Evolutionary conservation across 305 asterid genomes (phyloP), one percentile per base, ranked within the genome.

Genomic region (Rubia balearica): DNA sequence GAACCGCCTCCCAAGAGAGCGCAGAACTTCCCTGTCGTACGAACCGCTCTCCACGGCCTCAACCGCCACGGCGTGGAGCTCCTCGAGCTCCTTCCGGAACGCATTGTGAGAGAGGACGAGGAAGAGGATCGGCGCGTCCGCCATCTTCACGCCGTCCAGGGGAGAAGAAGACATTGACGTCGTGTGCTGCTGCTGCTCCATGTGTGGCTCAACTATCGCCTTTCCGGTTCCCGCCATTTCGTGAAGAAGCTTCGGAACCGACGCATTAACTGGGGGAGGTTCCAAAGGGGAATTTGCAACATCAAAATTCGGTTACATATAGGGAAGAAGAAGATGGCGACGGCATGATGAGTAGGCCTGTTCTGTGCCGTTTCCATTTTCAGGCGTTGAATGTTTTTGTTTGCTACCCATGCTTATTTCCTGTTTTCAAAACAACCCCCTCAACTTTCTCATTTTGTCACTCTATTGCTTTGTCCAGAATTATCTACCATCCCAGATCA

Each of bases 41-140:
- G 65, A 73, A 43, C 77, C 84, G 45, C 22, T 65, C 67, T 78
- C 83, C 36, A 78, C 82, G 1, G 86, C 88, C 81, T 83, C 96
- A 79, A 80, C 81, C 69, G 86, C 96, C 55, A 73, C 61, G 40
- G 79, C 77, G 73, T 80, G 85, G 27, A 92, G 78, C 45, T 80
- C 80, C 17, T 78, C 85, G n/a, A 92, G 86, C 85, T 92, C 97
- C 65, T 79, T 79, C 1, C 86, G 80, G 41, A 88, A 83, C 71
- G 91, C 96, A 82, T 87, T 90, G 24, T 92, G 97, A 51, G 92
- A 84, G 53, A 80, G 82, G 22, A 88, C 96, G 22, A 92, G 81
- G 78, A 92, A 86, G 2, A 90, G 89, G 41, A 92, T 77, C 0
- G 98, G 97, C 7, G 97, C 86, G 21, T 90, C 96, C 74, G 79